Conservation (phyloP, 495 filamentous ascomycete genomes). For the Tuber aestivum region DNA sequence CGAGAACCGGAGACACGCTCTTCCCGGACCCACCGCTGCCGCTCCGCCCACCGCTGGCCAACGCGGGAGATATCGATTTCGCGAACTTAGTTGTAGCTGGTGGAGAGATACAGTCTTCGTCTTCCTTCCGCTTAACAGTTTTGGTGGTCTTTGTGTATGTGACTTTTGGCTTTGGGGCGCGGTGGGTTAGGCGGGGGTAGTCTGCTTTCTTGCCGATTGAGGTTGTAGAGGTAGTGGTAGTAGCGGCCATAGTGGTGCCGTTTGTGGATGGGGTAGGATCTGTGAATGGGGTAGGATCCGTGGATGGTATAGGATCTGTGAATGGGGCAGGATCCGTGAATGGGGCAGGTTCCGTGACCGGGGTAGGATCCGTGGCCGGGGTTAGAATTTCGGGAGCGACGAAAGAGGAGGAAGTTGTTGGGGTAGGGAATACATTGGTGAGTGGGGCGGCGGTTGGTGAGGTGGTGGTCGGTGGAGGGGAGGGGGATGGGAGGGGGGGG, state of each 20-base stretch:
- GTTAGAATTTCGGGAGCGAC: not conserved
- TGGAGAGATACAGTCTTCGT: conserved; percentile 32
- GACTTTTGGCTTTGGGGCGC: conserved; percentile 31
- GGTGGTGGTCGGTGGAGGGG: not conserved
- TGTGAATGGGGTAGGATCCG: too few relatives aligned
- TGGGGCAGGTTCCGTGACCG: too few relatives aligned
- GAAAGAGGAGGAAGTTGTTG: not conserved
- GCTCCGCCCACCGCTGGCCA: conserved; percentile 8
- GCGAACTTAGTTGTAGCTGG: conserved; percentile 5
- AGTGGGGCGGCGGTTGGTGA: not conserved
- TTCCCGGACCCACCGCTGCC: conserved; percentile 7
- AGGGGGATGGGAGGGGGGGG: too few relatives aligned
- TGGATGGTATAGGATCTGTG: not conserved
- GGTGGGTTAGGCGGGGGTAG: conserved; percentile 28
- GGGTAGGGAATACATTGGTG: not conserved
- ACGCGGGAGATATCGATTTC: conserved; percentile 30
- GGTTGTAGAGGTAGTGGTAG: not conserved
- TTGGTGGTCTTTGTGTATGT: conserved; percentile 36
- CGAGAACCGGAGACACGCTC: conserved; percentile 6
- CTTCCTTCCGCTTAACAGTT: conserved; percentile 39
- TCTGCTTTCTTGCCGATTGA: not conserved
- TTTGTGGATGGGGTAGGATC: not conserved
- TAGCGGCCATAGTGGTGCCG: conserved; percentile 4
- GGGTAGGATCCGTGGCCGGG: not conserved
- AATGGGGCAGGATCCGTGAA: not conserved